A percentile compares a stretch with the other conserved stretches of the same genome.
Conservation (phyloP, 2,329 filamentous ascomycete species). For the Apiospora rasikravindrae region DNA sequence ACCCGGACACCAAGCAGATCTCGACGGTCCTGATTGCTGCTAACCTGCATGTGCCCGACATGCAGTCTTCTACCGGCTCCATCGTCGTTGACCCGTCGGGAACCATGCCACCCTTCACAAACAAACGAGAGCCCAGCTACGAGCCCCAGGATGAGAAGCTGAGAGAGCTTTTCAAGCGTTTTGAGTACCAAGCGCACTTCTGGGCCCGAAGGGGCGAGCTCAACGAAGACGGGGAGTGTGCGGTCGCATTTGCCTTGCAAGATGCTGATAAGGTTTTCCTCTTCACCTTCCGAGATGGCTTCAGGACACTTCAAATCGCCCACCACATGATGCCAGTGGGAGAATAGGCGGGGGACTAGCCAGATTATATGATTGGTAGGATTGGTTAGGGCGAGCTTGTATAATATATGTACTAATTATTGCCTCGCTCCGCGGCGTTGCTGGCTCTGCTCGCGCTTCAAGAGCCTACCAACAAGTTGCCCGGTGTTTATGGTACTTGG, state of each 20-base stretch:
- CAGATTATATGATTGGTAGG: background rate
- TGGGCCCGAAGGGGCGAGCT: conserved; percentile 14
- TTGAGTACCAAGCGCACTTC: conserved; percentile 15
- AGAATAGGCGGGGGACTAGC: background rate
- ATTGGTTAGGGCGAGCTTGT: background rate
- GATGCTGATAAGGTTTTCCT: background rate
- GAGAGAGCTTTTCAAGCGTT: conserved; percentile 7
- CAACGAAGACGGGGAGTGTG: background rate
- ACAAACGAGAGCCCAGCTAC: background rate
- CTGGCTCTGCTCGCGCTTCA: background rate
- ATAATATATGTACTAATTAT: conserved; percentile 4
- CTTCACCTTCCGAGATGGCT: conserved; percentile 15
- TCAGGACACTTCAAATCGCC: conserved; percentile 2
- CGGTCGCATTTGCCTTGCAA: conserved; percentile 15
- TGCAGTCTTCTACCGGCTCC: background rate
- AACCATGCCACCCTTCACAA: background rate
- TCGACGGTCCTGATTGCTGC: background rate
- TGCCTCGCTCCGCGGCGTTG: background rate
- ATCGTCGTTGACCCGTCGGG: background rate
- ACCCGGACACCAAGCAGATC: background rate
- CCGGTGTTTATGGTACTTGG: background rate
- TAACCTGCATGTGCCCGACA: conserved; percentile 9
- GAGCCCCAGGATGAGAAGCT: conserved; percentile 8
- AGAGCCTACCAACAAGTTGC: background rate
- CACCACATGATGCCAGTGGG: background rate